Base-by-base conservation (phyloP, 148 eudicot species). In the Suaeda aralocaspica region DNA sequence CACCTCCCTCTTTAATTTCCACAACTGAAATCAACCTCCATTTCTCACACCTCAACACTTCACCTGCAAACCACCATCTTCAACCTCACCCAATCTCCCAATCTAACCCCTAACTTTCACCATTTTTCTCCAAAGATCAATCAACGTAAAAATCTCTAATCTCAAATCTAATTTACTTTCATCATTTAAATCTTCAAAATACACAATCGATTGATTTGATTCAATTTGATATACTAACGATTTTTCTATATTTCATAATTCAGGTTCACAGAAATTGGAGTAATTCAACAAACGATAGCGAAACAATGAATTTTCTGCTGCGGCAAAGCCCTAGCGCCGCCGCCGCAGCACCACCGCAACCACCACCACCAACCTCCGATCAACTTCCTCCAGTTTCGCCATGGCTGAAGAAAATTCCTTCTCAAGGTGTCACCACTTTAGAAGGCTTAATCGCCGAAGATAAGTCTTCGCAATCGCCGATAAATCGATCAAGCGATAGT, bases 221-320 rank as follows among this genome's bases (percentile, higher is more conserved):
- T 42, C 19, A 3, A 31, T 30, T 31, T 66, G 12, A 33, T 36
- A 3, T 36, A 8, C 4, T 36, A 36, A 3, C 8, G 41, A 36
- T 36, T 21, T 25, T 59, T n/a, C n/a, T n/a, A n/a, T 15, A 59
- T 16, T 44, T 46, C 7, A 19, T 58, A 66, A 73, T 56, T 52
- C 31, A 34, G 49, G 48, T 56, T 31, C 11, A 16, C 19, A 31
- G 24, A 45, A 2, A 55, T 66, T 66, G 70, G 22, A 42, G 12
- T 16, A 15, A 36, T 34, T 31, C 30, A 33, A 11, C 44, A 6
- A 29, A n/a, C 26, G n/a, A 31, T 12, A 69, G 72, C 63, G 68
- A 67, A 83, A 81, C 66, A 74, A 93, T 88, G 98, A 89, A 90
- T 79, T 93, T 91, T 75, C 82, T 89, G 92, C 81, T 84, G 87